Evolutionary conservation across 2,329 filamentous ascomycete genomes (phyloP), one percentile per base, ranked within the genome.

Genomic region (Sporothrix humicola): DNA sequence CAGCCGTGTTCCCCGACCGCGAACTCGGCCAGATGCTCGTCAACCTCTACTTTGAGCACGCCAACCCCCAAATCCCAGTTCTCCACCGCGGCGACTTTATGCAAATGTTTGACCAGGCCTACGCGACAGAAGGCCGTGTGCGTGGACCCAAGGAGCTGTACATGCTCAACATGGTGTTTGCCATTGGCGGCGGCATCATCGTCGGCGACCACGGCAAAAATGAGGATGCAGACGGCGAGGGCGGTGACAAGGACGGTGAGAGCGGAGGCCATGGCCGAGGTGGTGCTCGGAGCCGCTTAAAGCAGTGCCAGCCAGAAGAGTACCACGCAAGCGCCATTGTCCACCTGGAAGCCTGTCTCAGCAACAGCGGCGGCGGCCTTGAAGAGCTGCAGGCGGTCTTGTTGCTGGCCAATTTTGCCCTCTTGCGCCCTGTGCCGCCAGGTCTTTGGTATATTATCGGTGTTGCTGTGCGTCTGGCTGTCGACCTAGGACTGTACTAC

Each of bases 391-490:
- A 98, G 80, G 94, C 94, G n/a, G 95, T 98, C 8, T 83, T 98
- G 68, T 85, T 98, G 58, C 86, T 98, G 63, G 95, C 95, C 61
- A 94, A 94, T 72, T 97, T 98, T 85, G 95, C 95, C 8, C 85
- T 99, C 68, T 86, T 98, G 76, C 88, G 95, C 72, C 96, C 96
- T 1, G 94, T 98, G 26, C 94, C 95, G 0, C 95, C 95, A 0
- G 96, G 96, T 15, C 84, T 98, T 61, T 98, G 95, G 95, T 98
- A 98, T 82, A 98, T 98, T 75, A 93, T 97, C 74, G 96, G 96
- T 12, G 95, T 98, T 59, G 95, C 95, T 6, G 92, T 97, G 74
- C 91, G 96, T 52, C 83, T 98, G 71, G 95, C 94, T 7, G 92
- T 98, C 26, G 96, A 98, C 80, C 86, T 98, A 1, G 96, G 96